These are phyloP conservation scores for Syzygium jambos DNA, from an alignment of 345 rosid genomes.

Conservation along the genomic window DNA sequence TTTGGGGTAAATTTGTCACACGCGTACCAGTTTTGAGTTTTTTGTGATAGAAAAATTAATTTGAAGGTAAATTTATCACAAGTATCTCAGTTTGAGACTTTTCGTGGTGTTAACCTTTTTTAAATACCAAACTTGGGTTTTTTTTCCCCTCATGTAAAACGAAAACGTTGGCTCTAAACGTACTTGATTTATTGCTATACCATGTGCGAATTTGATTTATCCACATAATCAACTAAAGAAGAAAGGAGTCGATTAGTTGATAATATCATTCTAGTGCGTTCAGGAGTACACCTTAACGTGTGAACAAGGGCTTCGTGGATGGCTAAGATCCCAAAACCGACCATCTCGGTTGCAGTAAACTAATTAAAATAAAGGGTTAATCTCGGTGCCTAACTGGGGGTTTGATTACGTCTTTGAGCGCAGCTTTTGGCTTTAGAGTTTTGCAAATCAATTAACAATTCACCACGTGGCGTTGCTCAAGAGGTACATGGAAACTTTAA, in stretches of 20 bases:
- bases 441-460: neutral
- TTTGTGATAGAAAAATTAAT: no score
- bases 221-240: neutral
- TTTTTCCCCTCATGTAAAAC: neutral
- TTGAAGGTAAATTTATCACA: no score
- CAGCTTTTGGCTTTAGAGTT: neutral
- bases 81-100: no score
- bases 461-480: neutral
- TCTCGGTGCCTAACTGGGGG: neutral
- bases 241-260: neutral
- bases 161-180: neutral
- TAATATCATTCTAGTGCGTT: neutral
- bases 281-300: neutral
- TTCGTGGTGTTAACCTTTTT: neutral
- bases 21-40: fast-evolving
- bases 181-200: neutral
- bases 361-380: neutral
- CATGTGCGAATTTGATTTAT: neutral
- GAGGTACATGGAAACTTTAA: neutral
- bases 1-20: no score
- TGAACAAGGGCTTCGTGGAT: neutral
- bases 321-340: neutral
- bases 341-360: neutral
- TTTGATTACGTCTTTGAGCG: neutral
- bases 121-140: neutral